Conservation (phyloP, 1,284 basidiomycete genomes). For the Pholiota adiposa region DNA sequence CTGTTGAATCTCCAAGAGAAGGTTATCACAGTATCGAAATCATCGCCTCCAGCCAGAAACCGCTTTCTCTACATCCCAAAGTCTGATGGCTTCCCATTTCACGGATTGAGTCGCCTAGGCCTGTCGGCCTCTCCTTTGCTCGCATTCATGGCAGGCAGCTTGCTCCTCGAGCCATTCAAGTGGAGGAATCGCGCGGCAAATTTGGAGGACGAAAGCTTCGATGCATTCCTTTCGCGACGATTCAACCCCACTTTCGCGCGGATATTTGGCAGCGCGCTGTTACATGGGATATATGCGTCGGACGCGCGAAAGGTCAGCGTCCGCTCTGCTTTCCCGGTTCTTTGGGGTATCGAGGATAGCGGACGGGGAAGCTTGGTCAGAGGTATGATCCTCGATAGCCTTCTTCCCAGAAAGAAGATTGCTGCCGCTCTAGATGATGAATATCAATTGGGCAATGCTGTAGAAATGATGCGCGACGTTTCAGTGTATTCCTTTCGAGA, state of each 20-base stretch:
- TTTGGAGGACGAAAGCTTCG: conserved; percentile 78
- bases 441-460: conserved; percentile 60
- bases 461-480: conserved; percentile 55
- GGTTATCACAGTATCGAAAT: conserved; percentile 66
- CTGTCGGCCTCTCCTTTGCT: conserved; percentile 50
- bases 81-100: conserved; percentile 15
- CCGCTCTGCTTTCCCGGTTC: conserved; percentile 73
- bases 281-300: conserved; percentile 94
- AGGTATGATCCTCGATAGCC: conserved; percentile 52
- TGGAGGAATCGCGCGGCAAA: conserved; percentile 41
- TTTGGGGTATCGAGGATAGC: conserved; percentile 72
- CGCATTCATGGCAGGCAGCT: conserved; percentile 53
- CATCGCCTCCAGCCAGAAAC: conserved; percentile 72
- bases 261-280: conserved; percentile 80
- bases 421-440: conserved; percentile 28
- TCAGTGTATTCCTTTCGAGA: conserved; percentile 84
- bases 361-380: conserved; percentile 72
- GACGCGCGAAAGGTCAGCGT: conserved; percentile 81
- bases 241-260: conserved; percentile 78
- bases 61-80: conserved; percentile 72
- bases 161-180: conserved; percentile 64
- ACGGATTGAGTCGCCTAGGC: conserved; percentile 48
- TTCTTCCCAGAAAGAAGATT: conserved; percentile 23
- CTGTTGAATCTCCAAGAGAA: conserved; percentile 65
- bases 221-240: conserved; percentile 77